phyloP scores from a whole-genome alignment of 2,329 filamentous ascomycete species.

The Pseudopyricularia cyperi region DNA sequence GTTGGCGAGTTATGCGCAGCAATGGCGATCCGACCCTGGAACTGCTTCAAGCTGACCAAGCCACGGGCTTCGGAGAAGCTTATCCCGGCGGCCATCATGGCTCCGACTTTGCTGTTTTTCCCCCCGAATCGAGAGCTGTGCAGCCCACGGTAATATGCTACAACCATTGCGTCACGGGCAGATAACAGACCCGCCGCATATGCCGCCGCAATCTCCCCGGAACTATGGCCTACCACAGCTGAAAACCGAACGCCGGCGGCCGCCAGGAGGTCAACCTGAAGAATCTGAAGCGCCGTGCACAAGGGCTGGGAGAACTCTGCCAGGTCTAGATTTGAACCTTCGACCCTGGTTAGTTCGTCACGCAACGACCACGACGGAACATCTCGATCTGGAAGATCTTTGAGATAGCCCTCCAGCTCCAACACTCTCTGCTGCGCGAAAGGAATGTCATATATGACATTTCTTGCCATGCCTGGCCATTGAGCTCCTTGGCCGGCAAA shows the following conservation, averaged over 20 bases:
- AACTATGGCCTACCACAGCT: conserved; percentile 19
- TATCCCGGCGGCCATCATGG: conserved; percentile 28
- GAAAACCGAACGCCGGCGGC: conserved; percentile 11
- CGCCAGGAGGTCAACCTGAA: conserved; percentile 15
- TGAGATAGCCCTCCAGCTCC: conserved; percentile 5
- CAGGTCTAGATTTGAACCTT: neutral
- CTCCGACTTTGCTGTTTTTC: conserved; percentile 13
- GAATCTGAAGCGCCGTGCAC: conserved; percentile 17
- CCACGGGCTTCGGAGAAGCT: neutral
- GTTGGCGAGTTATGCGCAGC: neutral
- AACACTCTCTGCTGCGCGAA: conserved; percentile 3
- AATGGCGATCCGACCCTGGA: neutral
- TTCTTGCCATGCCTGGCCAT: conserved; percentile 8
- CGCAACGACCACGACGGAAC: conserved; percentile 20
- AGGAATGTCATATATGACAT: neutral
- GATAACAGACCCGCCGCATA: conserved; percentile 14
- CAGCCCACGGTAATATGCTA: conserved; percentile 11
- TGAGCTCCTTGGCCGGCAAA: conserved; percentile 14
- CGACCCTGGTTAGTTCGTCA: conserved; percentile 10
- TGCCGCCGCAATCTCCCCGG: conserved; percentile 21
- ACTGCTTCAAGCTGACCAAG: neutral
- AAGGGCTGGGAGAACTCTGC: conserved; percentile 14
- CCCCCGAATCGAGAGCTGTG: neutral
- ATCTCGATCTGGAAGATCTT: conserved; percentile 1
- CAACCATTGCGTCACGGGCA: conserved; percentile 7